These are phyloP conservation scores for Shiraia bambusicola DNA, from an alignment of 2,329 filamentous ascomycete species.

Conservation along the genomic window DNA sequence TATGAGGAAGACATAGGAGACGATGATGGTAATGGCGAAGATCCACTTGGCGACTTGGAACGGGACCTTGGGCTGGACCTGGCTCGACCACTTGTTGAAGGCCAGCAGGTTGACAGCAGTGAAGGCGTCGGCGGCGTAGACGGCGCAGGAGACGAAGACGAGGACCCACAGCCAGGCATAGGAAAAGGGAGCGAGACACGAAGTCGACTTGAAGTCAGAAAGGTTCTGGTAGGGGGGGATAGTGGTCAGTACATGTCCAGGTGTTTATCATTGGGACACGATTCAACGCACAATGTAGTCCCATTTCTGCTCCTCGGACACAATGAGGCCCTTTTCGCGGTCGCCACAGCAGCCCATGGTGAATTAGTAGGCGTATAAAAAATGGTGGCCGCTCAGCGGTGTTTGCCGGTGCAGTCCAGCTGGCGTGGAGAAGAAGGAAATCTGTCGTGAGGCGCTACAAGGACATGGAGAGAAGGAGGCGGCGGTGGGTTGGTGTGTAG, in stretches of 20 bases:
- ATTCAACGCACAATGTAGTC: slow-evolving; percentile 74
- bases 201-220: slow-evolving; percentile 78
- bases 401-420: slow-evolving; percentile 39
- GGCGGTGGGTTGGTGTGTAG: slow-evolving; percentile 4
- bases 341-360: slow-evolving; percentile 44
- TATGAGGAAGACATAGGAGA: slow-evolving; percentile 78
- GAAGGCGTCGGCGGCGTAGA: slow-evolving; percentile 89
- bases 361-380: slow-evolving; percentile 27
- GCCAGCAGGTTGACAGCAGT: slow-evolving; percentile 87
- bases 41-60: slow-evolving; percentile 89
- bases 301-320: slow-evolving; percentile 65
- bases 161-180: slow-evolving; percentile 85
- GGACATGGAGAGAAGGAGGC: slow-evolving; percentile 22
- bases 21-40: slow-evolving; percentile 87
- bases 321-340: slow-evolving; percentile 40
- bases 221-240: slow-evolving; percentile 46
- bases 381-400: slow-evolving; percentile 39
- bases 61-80: slow-evolving; percentile 75
- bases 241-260: too few species aligned
- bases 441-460: slow-evolving; percentile 28
- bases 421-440: slow-evolving; percentile 40
- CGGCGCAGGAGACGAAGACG: slow-evolving; percentile 73
- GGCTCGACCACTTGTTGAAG: slow-evolving; percentile 85
- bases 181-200: slow-evolving; percentile 74
- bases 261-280: too few species aligned